Conservation (phyloP, 257 asterid species). For the Rehmannia glutinosa region DNA sequence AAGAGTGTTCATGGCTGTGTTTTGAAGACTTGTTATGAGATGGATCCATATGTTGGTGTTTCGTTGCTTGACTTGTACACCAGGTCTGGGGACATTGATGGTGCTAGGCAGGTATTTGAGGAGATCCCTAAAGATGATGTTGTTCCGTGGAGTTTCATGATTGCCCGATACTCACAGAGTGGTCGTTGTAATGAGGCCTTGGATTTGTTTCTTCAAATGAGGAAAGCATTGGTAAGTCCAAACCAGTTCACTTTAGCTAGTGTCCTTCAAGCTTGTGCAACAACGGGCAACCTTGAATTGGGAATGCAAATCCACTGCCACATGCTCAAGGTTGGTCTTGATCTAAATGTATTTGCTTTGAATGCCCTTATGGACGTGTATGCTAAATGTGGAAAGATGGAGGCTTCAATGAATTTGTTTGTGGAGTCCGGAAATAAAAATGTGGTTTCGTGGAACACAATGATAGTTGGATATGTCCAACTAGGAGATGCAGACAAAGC, state of each 20-base stretch:
- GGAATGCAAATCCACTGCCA: slow-evolving; percentile 77
- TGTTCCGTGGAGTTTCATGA: slow-evolving; percentile 97
- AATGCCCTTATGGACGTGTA: slow-evolving; percentile 94
- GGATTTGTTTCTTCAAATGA: slow-evolving; percentile 59
- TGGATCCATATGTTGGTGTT: slow-evolving; percentile 75
- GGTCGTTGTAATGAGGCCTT: slow-evolving; percentile 61
- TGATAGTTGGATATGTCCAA: slow-evolving; percentile 79
- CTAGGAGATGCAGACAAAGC: slow-evolving; percentile 73
- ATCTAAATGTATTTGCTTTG: slow-evolving; percentile 54
- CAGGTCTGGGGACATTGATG: slow-evolving; percentile 53
- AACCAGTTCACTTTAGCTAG: slow-evolving; percentile 91
- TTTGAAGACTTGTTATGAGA: slow-evolving; percentile 63
- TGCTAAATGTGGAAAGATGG: slow-evolving; percentile 78
- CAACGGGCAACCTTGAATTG: slow-evolving; percentile 41
- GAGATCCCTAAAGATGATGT: slow-evolving; percentile 75
- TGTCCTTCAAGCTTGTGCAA: slow-evolving; percentile 85
- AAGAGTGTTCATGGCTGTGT: slow-evolving; percentile 72
- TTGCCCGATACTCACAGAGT: slow-evolving; percentile 84
- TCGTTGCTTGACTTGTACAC: slow-evolving; percentile 87
- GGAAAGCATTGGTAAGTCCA: slow-evolving; percentile 50
- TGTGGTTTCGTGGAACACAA: slow-evolving; percentile 91
- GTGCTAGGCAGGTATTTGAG: slow-evolving; percentile 68
- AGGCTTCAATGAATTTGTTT: slow-evolving; percentile 53
- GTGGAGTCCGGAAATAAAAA: slow-evolving; percentile 43
- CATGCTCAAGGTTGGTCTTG: slow-evolving; percentile 57